These are phyloP conservation scores for Boletellus deceptivus DNA, from an alignment of 1,284 basidiomycete genomes.

Conservation along the genomic window DNA sequence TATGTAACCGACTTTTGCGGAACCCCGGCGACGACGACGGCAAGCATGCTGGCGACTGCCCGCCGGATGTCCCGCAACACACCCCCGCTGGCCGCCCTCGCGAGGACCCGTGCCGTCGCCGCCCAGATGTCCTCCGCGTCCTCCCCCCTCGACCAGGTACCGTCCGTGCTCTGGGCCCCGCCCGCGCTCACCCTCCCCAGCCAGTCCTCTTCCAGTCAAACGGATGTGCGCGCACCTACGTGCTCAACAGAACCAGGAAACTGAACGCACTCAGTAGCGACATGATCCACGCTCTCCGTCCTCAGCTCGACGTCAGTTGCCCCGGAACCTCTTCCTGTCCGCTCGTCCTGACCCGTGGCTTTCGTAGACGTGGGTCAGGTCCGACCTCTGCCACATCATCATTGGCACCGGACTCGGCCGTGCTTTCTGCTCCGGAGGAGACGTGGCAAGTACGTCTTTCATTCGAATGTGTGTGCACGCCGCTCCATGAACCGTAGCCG, in stretches of 20 bases:
- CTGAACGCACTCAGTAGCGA: slow-evolving; percentile 84
- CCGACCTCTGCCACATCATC: slow-evolving; percentile 73
- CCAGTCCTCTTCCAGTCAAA: slow-evolving; percentile 71
- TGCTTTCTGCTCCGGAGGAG: slow-evolving; percentile 95
- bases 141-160: slow-evolving; percentile 26
- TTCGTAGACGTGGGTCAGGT: slow-evolving; percentile 74
- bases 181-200: slow-evolving; percentile 35
- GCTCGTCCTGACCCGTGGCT: slow-evolving; percentile 8
- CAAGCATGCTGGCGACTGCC: slow-evolving; percentile 33
- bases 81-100: slow-evolving; percentile 34
- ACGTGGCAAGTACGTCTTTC: slow-evolving; percentile 72
- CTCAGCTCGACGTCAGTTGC: slow-evolving; percentile 67
- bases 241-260: slow-evolving; percentile 81
- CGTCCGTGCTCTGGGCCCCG: slow-evolving; percentile 12
- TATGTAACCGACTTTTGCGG: background rate
- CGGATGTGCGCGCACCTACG: slow-evolving; percentile 62
- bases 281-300: slow-evolving; percentile 77
- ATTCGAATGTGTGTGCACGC: slow-evolving; percentile 4
- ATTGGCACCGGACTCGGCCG: slow-evolving; percentile 76
- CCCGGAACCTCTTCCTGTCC: slow-evolving; percentile 4
- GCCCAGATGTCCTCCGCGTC: slow-evolving; percentile 52
- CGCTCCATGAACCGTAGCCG: slow-evolving; percentile 41
- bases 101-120: slow-evolving; percentile 54
- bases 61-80: slow-evolving; percentile 33
- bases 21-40: background rate